These are phyloP conservation scores for Saccharomycopsis microspora DNA, from an alignment of 805 yeast species.

Conservation along the genomic window DNA sequence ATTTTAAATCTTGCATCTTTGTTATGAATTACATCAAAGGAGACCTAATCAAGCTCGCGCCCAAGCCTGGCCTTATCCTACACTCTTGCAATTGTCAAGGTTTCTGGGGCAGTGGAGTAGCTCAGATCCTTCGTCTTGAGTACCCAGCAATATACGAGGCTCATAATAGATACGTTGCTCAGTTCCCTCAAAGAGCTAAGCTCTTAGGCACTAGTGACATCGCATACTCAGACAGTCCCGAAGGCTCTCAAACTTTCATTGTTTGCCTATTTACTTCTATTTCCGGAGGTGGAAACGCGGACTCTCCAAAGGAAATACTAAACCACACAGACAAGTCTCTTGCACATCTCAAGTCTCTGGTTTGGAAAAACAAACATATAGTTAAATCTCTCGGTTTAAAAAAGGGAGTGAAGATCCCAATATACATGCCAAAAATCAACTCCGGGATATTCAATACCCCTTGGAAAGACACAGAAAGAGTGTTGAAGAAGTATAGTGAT, in stretches of 20 bases:
- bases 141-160: conserved; percentile 38
- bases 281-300: conserved; percentile 33
- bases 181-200: conserved; percentile 22
- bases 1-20: neutral
- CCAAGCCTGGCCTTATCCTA: conserved; percentile 38
- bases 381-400: conserved; percentile 21
- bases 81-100: conserved; percentile 80
- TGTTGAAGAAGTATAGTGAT: conserved; percentile 24
- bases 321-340: conserved; percentile 40
- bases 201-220: conserved; percentile 48
- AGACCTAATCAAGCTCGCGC: conserved; percentile 35
- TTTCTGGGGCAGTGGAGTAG: conserved; percentile 81
- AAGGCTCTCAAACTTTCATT: conserved; percentile 23
- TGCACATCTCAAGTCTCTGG: conserved; percentile 31
- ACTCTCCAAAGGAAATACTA: conserved; percentile 35
- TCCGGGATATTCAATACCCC: conserved; percentile 76
- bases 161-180: conserved; percentile 10
- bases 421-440: conserved; percentile 69
- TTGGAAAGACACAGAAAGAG: conserved; percentile 57
- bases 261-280: conserved; percentile 71
- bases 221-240: conserved; percentile 25
- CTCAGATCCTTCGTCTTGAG: conserved; percentile 38
- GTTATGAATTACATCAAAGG: conserved; percentile 37
- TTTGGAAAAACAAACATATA: neutral
- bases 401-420: conserved; percentile 15